Percentiles rank a stretch among this genome's conserved stretches.
These are phyloP conservation scores for Cytospora schulzeri DNA, from an alignment of 2,329 filamentous ascomycete genomes.

Conservation along the genomic window DNA sequence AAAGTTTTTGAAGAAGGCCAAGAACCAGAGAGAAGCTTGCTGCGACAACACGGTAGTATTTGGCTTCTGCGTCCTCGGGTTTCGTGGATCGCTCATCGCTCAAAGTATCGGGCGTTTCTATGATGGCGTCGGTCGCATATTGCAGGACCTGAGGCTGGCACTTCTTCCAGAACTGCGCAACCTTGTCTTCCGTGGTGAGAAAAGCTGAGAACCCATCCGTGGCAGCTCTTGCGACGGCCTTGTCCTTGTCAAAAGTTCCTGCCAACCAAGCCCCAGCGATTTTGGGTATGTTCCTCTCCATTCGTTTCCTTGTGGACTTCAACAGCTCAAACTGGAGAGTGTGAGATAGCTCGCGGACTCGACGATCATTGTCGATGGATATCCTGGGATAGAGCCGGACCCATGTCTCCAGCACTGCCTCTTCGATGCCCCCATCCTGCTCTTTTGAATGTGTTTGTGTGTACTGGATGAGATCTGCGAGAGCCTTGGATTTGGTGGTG, in stretches of 20 bases:
- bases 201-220: conserved; percentile 74
- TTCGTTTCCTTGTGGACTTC: conserved; percentile 73
- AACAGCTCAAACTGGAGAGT: conserved; percentile 66
- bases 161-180: conserved; percentile 73
- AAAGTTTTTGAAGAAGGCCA: conserved; percentile 53
- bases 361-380: conserved; percentile 85
- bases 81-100: conserved; percentile 88
- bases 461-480: conserved; percentile 78
- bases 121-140: conserved; percentile 77
- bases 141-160: conserved; percentile 81
- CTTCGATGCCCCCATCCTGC: conserved; percentile 67
- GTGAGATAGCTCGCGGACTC: conserved; percentile 87
- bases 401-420: conserved; percentile 86
- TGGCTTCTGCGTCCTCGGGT: conserved; percentile 80
- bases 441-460: conserved; percentile 38
- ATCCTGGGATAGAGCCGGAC: conserved; percentile 83
- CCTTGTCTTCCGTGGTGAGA: conserved; percentile 79
- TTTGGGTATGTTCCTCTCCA: conserved; percentile 76
- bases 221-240: conserved; percentile 73
- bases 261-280: conserved; percentile 89
- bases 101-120: conserved; percentile 78
- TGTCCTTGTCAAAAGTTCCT: conserved; percentile 84
- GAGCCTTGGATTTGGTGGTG: conserved; percentile 85
- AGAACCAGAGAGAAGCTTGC: conserved; percentile 58
- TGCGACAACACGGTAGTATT: conserved; percentile 75